phyloP scores from a whole-genome alignment of 108 stramenopile genomes.

The Nannochloropsis oceanica region DNA sequence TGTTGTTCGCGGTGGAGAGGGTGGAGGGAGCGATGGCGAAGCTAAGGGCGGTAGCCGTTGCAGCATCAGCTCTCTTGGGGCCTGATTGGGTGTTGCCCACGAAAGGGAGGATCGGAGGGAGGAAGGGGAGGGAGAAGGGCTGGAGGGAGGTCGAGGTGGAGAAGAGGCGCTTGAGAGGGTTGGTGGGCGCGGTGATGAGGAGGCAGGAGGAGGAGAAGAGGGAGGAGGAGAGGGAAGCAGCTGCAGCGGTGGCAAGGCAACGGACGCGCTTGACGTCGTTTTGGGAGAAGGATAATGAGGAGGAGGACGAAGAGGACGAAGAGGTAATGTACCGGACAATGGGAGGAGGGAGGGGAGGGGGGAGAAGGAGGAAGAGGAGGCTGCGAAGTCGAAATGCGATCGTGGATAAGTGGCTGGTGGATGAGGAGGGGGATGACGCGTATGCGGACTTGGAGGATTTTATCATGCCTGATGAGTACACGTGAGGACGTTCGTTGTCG shows the following conservation, averaged over 20 bases:
- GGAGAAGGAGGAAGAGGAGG: not conserved
- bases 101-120: not conserved
- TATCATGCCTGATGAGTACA: not conserved
- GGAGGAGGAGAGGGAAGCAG: not conserved
- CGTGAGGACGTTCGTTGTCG: not conserved
- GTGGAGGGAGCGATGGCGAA: not conserved
- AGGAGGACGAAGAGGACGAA: not conserved
- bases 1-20: not conserved
- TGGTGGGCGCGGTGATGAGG: not conserved
- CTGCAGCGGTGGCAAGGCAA: not conserved
- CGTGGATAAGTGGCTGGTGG: not conserved
- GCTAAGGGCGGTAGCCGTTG: not conserved
- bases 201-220: not conserved
- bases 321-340: not conserved
- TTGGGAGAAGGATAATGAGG: not conserved
- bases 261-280: no score
- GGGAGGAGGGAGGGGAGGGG: not conserved
- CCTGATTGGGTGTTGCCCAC: not conserved
- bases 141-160: not conserved
- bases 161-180: not conserved
- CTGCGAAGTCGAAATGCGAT: not conserved
- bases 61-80: not conserved
- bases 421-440: not conserved
- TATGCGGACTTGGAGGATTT: slow-evolving; percentile 5
- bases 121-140: not conserved